Conservation (phyloP, 331 rosid species). For the Acacia pycnantha region DNA sequence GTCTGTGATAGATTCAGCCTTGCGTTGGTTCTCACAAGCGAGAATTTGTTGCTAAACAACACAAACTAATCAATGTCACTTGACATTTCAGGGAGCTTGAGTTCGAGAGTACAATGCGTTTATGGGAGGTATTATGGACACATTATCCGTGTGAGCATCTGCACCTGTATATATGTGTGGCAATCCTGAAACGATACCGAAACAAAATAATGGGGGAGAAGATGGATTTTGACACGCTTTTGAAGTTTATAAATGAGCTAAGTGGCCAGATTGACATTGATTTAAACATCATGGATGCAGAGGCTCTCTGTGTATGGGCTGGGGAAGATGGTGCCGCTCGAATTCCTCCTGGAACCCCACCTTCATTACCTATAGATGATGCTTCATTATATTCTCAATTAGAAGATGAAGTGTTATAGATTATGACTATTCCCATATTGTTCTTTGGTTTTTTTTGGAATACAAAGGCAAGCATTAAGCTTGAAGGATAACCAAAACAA, state of each 20-base stretch:
- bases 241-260: constrained; percentile 92
- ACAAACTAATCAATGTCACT: constrained; percentile 9
- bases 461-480: not conserved
- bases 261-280: constrained; percentile 87
- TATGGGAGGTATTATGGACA: constrained; percentile 98
- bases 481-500: not conserved
- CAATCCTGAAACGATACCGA: constrained; percentile 80
- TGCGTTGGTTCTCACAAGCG: not conserved
- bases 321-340: constrained; percentile 90
- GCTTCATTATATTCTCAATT: constrained; percentile 55
- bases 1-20: not conserved
- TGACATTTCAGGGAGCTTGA: constrained; percentile 76
- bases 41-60: not conserved
- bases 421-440: not conserved
- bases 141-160: constrained; percentile 87
- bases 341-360: constrained; percentile 99
- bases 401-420: constrained; percentile 83
- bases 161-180: constrained; percentile 89
- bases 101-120: constrained; percentile 69
- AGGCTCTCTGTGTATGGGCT: constrained; percentile 85
- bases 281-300: constrained; percentile 78
- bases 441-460: not conserved
- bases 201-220: constrained; percentile 75
- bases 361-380: constrained; percentile 79
- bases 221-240: constrained; percentile 95